phyloP scores from a whole-genome alignment of 768 basidiomycete species.

The Tulasnella sp. region DNA sequence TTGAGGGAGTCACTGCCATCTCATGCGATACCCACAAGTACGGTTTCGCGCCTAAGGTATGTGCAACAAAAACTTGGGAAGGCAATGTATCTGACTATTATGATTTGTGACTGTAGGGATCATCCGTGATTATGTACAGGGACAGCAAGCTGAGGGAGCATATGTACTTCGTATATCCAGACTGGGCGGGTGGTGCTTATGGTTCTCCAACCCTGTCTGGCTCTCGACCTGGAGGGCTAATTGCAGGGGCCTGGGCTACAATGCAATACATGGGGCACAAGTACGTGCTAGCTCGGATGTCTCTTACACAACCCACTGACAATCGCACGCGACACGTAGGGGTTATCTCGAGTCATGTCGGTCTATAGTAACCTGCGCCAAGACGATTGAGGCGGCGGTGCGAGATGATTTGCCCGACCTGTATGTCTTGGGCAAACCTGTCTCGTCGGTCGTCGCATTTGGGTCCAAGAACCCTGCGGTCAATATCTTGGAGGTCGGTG shows the following conservation, averaged over 20 bases:
- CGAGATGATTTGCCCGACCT: conserved; percentile 64
- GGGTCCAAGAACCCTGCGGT: conserved; percentile 47
- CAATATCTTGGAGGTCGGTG: conserved; percentile 82
- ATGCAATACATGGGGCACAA: conserved; percentile 86
- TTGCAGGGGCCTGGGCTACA: conserved; percentile 94
- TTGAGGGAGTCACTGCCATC: conserved; percentile 85
- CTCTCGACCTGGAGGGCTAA: conserved; percentile 84
- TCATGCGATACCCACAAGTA: conserved; percentile 98
- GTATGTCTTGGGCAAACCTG: conserved; percentile 80
- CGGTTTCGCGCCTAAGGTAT: conserved; percentile 86
- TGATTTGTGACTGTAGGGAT: conserved; percentile 42
- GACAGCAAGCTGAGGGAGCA: conserved; percentile 59
- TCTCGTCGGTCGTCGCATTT: conserved; percentile 86
- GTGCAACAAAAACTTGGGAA: neutral
- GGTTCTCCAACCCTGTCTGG: conserved; percentile 84
- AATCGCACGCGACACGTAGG: conserved; percentile 31
- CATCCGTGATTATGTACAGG: conserved; percentile 93
- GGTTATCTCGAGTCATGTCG: conserved; percentile 84
- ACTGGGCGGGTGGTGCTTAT: conserved; percentile 85
- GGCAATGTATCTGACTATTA: neutral
- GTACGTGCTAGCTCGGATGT: conserved; percentile 35
- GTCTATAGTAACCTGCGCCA: conserved; percentile 65
- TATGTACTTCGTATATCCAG: conserved; percentile 79
- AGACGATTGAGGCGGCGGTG: conserved; percentile 59
- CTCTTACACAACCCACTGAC: neutral